Evolutionary conservation across 179 eudicot genomes (phyloP).

Genomic region (Beta macrorhiza): DNA sequence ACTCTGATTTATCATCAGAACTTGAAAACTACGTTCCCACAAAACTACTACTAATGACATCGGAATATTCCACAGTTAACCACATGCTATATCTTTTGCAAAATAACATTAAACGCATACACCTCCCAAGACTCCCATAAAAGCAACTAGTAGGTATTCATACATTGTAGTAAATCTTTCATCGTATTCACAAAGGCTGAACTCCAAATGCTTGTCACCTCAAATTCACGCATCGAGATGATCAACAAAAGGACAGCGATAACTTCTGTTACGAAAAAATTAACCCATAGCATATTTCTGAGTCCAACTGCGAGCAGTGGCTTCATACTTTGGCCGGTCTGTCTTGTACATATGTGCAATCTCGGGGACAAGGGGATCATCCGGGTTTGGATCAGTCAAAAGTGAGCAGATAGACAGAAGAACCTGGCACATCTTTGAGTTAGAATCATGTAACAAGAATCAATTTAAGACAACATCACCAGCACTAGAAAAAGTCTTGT

Average conservation of each 20-base stretch:
- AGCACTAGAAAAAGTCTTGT: background rate
- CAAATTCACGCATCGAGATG: slow-evolving; percentile 10
- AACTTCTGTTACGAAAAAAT: slow-evolving; percentile 11
- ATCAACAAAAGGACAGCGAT: slow-evolving; percentile 11
- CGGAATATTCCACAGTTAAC: background rate
- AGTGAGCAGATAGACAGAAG: slow-evolving; percentile 40
- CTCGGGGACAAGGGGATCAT: slow-evolving; percentile 41
- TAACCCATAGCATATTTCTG: slow-evolving; percentile 43
- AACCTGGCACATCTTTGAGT: slow-evolving; percentile 26
- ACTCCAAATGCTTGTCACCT: slow-evolving; percentile 22
- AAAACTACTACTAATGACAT: slow-evolving; percentile 6
- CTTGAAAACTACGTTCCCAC: background rate
- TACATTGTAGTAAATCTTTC: slow-evolving; percentile 20
- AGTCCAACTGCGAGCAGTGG: slow-evolving; percentile 41
- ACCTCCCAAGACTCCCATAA: slow-evolving; percentile 21
- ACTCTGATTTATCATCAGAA: background rate
- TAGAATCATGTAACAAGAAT: background rate
- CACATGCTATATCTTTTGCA: background rate
- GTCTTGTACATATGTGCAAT: slow-evolving; percentile 46
- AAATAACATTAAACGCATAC: slow-evolving; percentile 14
- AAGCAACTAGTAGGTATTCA: slow-evolving; percentile 18
- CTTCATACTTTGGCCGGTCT: slow-evolving; percentile 36
- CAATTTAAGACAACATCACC: background rate
- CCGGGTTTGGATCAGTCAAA: slow-evolving; percentile 38
- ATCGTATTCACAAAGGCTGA: slow-evolving; percentile 34